Base-by-base conservation (phyloP, 306 rosid genomes). In the Leucaena leucocephala region DNA sequence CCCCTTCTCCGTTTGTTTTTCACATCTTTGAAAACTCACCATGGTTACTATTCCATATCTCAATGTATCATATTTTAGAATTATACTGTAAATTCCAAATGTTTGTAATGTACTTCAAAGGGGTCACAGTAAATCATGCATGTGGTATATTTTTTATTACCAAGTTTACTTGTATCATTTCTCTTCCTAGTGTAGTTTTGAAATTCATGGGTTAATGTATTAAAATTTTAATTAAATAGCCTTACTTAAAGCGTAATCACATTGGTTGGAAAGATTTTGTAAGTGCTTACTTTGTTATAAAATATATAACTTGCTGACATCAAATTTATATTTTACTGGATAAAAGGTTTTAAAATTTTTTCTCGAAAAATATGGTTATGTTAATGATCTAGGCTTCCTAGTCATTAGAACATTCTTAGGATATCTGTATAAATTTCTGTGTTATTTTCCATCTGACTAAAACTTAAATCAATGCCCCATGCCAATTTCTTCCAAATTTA, bases 41-140 rank as follows among this genome's bases (percentile, higher is more conserved):
- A 48, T 71, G 12, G 6, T n/a, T 27, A 35, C 0, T 52, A 11
- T 52, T 50, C 44, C 76, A 9, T 54, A 16, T 4, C 43, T 52
- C 62, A 71, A 34, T 54, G 9, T 52, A 52, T 50, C 8, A 50
- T 46, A 49, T n/a, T 14, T 33, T 38, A 13, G 50, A 34, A 36
- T 52, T 72, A 42, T 35, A 36, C 6, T 11, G 33, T 43, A 42
- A 76, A 74, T 75, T 50, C 59, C 74, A 76, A 42, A 17, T 82
- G 75, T 82, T 82, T 85, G 80, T 67, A 65, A 59, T 79, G 43
- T 36, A 46, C 38, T 42, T 8, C n/a, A 6, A 34, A 5, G 63
- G 43, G 17, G 40, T 42, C 35, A 42, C 42, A 10, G 21, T 22
- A 22, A 68, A 44, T 43, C n/a, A 12, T 21, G 38, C 46, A n/a